Percentiles rank a stretch among this genome's conserved stretches.
phyloP scores from a whole-genome alignment of 2,329 filamentous ascomycete species.

The Penicillium paneum region DNA sequence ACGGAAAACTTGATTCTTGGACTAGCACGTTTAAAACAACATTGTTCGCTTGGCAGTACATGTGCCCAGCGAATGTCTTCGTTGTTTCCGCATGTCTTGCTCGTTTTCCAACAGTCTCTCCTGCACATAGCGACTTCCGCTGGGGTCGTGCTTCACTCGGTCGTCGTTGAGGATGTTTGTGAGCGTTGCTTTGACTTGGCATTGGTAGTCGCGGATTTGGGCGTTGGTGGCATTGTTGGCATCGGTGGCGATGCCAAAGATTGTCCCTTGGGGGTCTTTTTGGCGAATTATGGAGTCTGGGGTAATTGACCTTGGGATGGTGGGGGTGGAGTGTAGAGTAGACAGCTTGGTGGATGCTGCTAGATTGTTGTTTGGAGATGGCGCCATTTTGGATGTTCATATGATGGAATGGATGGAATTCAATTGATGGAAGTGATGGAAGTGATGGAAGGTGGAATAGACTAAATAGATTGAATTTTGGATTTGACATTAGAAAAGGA shows the following conservation, averaged over 20 bases:
- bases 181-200: slow-evolving; percentile 54
- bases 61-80: slow-evolving; percentile 1
- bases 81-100: slow-evolving; percentile 46
- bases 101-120: slow-evolving; percentile 60
- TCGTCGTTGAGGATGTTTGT: slow-evolving; percentile 62
- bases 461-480: neutral
- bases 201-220: slow-evolving; percentile 11
- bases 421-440: no score
- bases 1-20: neutral
- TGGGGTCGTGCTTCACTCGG: slow-evolving; percentile 50
- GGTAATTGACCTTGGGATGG: neutral
- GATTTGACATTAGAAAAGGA: neutral
- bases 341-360: neutral
- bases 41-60: neutral
- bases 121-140: slow-evolving; percentile 59
- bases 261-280: neutral
- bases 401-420: neutral
- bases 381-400: neutral
- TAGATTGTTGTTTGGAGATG: neutral
- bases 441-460: no score
- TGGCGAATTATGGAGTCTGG: neutral
- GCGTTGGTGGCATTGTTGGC: neutral
- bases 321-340: neutral
- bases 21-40: neutral
- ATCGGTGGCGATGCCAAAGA: neutral